A percentile compares a stretch with the other conserved stretches of the same genome.
These are phyloP conservation scores for Tylopilus felleus DNA, from an alignment of 768 basidiomycete species.

Conservation along the genomic window DNA sequence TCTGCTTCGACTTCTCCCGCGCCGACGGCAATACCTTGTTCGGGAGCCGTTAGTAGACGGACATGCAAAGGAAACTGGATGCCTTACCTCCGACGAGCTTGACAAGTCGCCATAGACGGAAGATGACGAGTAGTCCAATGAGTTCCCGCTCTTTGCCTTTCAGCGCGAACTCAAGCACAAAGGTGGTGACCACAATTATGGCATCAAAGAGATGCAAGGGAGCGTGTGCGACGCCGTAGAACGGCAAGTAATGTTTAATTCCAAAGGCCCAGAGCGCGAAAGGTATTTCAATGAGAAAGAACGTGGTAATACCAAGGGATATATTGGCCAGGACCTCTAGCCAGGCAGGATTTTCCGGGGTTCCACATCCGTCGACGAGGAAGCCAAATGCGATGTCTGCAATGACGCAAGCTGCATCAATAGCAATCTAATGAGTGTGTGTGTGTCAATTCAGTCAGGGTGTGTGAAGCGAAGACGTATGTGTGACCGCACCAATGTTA, in stretches of 20 bases:
- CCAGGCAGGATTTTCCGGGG: slow-evolving; percentile 52
- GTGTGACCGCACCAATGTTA: slow-evolving; percentile 48
- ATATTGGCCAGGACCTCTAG: slow-evolving; percentile 57
- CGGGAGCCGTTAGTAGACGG: neutral
- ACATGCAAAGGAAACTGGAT: neutral
- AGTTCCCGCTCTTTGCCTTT: slow-evolving; percentile 69
- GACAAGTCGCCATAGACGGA: slow-evolving; percentile 79
- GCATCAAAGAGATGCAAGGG: slow-evolving; percentile 74
- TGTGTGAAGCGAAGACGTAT: slow-evolving; percentile 18
- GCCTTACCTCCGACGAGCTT: slow-evolving; percentile 62
- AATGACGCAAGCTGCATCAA: slow-evolving; percentile 71
- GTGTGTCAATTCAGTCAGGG: slow-evolving; percentile 12
- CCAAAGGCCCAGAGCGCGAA: slow-evolving; percentile 67
- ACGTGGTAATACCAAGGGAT: slow-evolving; percentile 63
- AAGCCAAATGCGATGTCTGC: slow-evolving; percentile 68
- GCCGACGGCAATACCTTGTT: slow-evolving; percentile 68
- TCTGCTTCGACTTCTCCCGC: slow-evolving; percentile 68
- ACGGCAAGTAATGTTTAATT: slow-evolving; percentile 57
- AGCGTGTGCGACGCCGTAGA: slow-evolving; percentile 50
- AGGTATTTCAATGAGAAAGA: slow-evolving; percentile 80
- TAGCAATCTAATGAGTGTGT: slow-evolving; percentile 41
- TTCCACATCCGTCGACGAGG: slow-evolving; percentile 49
- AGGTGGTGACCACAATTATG: slow-evolving; percentile 65
- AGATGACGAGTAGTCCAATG: slow-evolving; percentile 62
- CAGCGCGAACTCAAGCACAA: slow-evolving; percentile 66